Evolutionary conservation across 2,329 filamentous ascomycete genomes (phyloP).

Genomic region (Hirsutella minnesotensis): DNA sequence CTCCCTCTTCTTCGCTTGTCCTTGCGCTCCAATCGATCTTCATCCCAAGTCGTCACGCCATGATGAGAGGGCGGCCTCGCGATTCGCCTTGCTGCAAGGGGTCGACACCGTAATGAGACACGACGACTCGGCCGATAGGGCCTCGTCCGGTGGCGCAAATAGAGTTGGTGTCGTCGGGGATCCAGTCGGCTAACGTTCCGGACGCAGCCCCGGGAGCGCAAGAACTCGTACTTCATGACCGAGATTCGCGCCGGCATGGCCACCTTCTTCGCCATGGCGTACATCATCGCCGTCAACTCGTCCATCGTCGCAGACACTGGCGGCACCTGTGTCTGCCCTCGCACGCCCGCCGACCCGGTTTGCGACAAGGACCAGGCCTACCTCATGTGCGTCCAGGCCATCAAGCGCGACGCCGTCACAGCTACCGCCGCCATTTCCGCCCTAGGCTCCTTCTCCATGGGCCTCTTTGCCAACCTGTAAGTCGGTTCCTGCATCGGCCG

Average conservation of each 20-base stretch:
- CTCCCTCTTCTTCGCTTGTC: constrained; percentile 9
- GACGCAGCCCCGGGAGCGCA: constrained; percentile 52
- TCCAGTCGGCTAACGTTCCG: neutral
- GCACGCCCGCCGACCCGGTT: constrained; percentile 33
- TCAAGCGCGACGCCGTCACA: constrained; percentile 72
- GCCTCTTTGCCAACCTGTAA: constrained; percentile 64
- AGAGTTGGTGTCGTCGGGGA: too few relatives aligned
- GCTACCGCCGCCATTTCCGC: constrained; percentile 76
- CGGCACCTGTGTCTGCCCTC: constrained; percentile 64
- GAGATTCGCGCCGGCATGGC: constrained; percentile 75
- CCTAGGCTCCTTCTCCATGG: constrained; percentile 72
- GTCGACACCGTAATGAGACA: too few relatives aligned
- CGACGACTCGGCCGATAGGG: too few relatives aligned
- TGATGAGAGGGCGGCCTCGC: too few relatives aligned
- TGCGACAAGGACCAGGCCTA: constrained; percentile 48
- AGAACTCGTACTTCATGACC: constrained; percentile 68
- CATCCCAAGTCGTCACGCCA: neutral
- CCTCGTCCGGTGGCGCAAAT: too few relatives aligned
- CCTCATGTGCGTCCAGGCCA: constrained; percentile 45
- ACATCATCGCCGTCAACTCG: constrained; percentile 42
- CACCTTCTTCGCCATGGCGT: constrained; percentile 58
- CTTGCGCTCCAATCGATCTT: neutral
- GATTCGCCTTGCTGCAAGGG: too few relatives aligned
- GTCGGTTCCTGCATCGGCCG: constrained; percentile 10
- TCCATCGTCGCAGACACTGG: constrained; percentile 50